Percentiles rank a stretch among this genome's conserved stretches.
phyloP scores from a whole-genome alignment of 1,139 yeast genomes.

The Saccharomyces uvarum region DNA sequence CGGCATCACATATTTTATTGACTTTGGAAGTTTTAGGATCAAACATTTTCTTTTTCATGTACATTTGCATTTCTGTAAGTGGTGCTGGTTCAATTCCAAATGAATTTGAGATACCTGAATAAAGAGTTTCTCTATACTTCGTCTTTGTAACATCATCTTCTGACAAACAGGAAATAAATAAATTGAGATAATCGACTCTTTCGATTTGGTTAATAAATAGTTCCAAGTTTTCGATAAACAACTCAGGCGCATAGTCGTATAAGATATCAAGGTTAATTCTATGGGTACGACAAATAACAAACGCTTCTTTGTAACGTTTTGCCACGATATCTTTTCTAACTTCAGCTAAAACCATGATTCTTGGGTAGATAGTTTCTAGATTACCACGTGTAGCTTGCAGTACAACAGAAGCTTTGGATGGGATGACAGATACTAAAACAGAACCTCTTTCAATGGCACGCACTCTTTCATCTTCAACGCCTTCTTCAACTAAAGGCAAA shows the following conservation, averaged over 20 bases:
- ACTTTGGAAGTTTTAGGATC: constrained; percentile 51
- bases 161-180: constrained; percentile 76
- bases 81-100: constrained; percentile 30
- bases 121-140: constrained; percentile 71
- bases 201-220: constrained; percentile 65
- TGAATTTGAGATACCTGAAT: constrained; percentile 27
- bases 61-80: constrained; percentile 32
- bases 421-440: constrained; percentile 66
- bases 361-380: constrained; percentile 84
- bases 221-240: constrained; percentile 57
- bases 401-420: constrained; percentile 74
- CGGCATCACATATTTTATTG: constrained; percentile 66
- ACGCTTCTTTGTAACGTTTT: constrained; percentile 60
- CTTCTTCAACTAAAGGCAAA: constrained; percentile 33
- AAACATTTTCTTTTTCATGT: constrained; percentile 34
- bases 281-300: constrained; percentile 77
- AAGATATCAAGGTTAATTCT: constrained; percentile 84
- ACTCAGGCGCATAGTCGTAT: constrained; percentile 75
- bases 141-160: constrained; percentile 83
- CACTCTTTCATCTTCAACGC: constrained; percentile 63
- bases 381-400: constrained; percentile 96
- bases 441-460: constrained; percentile 92
- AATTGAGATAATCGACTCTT: constrained; percentile 68
- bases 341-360: constrained; percentile 82
- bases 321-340: constrained; percentile 62